Conservation (phyloP, 352 stramenopile genomes). For the Plasmopara muralis region DNA sequence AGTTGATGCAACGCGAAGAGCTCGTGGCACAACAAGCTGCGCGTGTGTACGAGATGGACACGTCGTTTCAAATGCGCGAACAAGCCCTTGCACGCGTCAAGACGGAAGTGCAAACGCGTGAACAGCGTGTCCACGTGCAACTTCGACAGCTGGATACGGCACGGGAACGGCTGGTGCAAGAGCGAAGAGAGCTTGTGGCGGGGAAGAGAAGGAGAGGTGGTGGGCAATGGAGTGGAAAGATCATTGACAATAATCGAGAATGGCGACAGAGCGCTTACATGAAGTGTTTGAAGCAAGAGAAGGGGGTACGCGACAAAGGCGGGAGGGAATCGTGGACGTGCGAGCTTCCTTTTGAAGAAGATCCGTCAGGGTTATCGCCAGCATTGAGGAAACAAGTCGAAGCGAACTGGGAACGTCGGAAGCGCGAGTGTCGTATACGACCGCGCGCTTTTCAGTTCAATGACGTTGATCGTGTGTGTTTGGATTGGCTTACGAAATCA, state of each 20-base stretch:
- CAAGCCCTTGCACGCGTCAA: constrained; percentile 29
- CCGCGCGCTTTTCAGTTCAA: background rate
- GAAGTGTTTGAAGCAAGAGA: background rate
- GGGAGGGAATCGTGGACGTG: constrained; percentile 6
- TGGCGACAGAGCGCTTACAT: constrained; percentile 9
- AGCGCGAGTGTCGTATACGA: constrained; percentile 12
- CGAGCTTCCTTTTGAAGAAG: constrained; percentile 14
- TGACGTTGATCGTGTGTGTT: constrained; percentile 7
- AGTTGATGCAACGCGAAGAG: constrained; percentile 25
- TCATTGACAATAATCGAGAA: constrained; percentile 16
- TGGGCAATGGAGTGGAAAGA: background rate
- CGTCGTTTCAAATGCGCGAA: constrained; percentile 17
- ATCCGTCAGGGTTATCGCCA: constrained; percentile 48
- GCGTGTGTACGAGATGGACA: constrained; percentile 18
- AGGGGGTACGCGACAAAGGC: constrained; percentile 4
- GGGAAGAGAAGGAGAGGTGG: constrained; percentile 1
- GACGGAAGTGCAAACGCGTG: constrained; percentile 41
- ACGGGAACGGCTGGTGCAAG: constrained; percentile 33
- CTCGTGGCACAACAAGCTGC: constrained; percentile 18
- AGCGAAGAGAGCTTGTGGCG: constrained; percentile 29
- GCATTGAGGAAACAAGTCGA: constrained; percentile 49
- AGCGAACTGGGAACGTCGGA: constrained; percentile 41
- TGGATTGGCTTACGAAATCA: too few species aligned
- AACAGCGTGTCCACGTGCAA: constrained; percentile 41
- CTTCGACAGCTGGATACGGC: constrained; percentile 49